Evolutionary conservation across 495 filamentous ascomycete genomes (phyloP), one percentile per base, ranked within the genome.

Genomic region (Arthonia radiata): DNA sequence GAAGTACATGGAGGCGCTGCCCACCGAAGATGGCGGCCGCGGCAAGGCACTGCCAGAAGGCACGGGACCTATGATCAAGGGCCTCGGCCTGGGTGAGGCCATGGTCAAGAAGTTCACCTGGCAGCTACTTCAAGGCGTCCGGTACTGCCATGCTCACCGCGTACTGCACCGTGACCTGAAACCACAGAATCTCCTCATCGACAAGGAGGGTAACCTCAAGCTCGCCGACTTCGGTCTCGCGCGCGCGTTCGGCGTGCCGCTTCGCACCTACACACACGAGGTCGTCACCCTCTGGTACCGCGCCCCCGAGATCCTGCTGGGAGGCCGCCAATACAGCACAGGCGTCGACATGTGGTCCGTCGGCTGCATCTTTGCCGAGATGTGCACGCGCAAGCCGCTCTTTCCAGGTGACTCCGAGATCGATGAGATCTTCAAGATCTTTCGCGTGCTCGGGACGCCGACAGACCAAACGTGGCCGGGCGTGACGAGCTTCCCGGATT

Each of bases 311-410:
- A 92, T 99, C 44, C 65, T 99, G 13, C 72, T 99, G 9, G 86
- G 86, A 40, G 86, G 89, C 29, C 75, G 82, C 25, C 86, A 94
- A 48, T 99, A 99, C 55, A 90, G 78, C 13, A 94, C 86, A 24
- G 86, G 89, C 34, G 82, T 99, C 23, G 86, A 99, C 47, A 94
- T 99, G 89, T 99, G 86, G 86, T 91, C 80, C 17, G 69, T 83
- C 27, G 86, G 86, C 23, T 91, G 86, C 46, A 99, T 99, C 50
- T 99, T 99, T 49, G 86, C 89, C 9, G 86, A 99, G 52, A 94
- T 99, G 89, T 92, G 81, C 58, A 99, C 89, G 10, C 73, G 80
- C 40, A 94, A 93, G 51, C 82, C 86, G 4, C 54, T 94, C 8
- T 94, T 99, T 60, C 86, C 86, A 15, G 86, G 86, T 19, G 89